phyloP scores from a whole-genome alignment of 148 eudicot species.

The Amaranthus hypochondriacus region DNA sequence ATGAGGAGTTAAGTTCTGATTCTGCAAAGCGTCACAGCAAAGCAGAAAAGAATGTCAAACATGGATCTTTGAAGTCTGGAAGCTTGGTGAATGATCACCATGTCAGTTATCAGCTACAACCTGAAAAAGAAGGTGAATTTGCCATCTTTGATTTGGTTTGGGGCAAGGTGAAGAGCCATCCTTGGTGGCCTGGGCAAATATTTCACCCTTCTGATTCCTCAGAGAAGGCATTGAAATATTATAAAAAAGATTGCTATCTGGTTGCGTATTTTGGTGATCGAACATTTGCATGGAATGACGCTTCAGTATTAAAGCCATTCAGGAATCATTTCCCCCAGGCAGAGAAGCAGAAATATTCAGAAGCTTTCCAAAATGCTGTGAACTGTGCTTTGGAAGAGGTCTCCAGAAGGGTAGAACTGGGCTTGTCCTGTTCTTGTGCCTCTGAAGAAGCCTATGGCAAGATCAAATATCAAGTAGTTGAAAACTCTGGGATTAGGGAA shows the following conservation, averaged over 20 bases:
- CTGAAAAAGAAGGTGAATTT: conserved; percentile 51
- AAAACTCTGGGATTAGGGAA: conserved; percentile 65
- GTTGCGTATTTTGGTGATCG: conserved; percentile 93
- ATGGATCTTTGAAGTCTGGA: conserved; percentile 26
- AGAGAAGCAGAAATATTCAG: conserved; percentile 75
- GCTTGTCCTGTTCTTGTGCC: conserved; percentile 74
- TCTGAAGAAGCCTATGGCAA: conserved; percentile 41
- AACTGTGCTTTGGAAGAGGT: conserved; percentile 78
- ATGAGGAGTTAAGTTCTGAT: conserved; percentile 26
- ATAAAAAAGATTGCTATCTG: conserved; percentile 67
- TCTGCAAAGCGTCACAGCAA: conserved; percentile 20
- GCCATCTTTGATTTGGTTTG: conserved; percentile 69
- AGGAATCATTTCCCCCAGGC: conserved; percentile 60
- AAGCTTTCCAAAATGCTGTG: conserved; percentile 71
- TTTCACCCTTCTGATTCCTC: conserved; percentile 79
- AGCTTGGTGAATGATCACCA: conserved; percentile 29
- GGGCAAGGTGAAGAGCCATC: conserved; percentile 94
- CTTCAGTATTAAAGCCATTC: conserved; percentile 66
- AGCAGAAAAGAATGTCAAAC: conserved; percentile 30
- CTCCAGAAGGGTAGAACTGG: conserved; percentile 70
- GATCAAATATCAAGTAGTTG: conserved; percentile 62
- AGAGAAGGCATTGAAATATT: conserved; percentile 76
- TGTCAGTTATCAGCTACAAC: conserved; percentile 49
- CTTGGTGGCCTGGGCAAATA: conserved; percentile 99
- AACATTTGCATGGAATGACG: conserved; percentile 87